phyloP scores from a whole-genome alignment of 495 filamentous ascomycete genomes.

The Podospora fimiseda region DNA sequence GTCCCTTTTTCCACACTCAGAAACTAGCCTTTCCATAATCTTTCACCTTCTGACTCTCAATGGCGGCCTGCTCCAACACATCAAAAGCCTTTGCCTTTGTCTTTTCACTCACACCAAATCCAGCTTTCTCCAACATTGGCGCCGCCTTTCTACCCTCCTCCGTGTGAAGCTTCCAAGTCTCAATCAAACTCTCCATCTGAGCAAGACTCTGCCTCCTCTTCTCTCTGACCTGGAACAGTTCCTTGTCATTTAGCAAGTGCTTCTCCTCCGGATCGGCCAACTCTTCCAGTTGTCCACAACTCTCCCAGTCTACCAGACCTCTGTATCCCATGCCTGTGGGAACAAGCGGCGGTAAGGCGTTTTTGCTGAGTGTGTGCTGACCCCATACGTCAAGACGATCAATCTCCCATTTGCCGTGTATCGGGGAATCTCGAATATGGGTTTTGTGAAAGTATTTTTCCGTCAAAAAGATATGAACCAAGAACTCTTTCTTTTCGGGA shows the following conservation, averaged over 20 bases:
- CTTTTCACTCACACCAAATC: background rate
- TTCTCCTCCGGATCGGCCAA: background rate
- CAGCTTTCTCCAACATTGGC: background rate
- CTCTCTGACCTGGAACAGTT: background rate
- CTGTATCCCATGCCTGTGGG: conserved; percentile 28
- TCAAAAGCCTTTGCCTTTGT: background rate
- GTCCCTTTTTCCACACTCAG: background rate
- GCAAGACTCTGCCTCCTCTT: background rate
- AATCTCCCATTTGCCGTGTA: conserved; percentile 39
- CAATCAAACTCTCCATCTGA: background rate
- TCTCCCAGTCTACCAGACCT: conserved; percentile 46
- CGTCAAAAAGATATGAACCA: conserved; percentile 31
- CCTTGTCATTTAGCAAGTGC: background rate
- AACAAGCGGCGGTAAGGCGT: conserved; percentile 29
- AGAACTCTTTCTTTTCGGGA: conserved; percentile 23
- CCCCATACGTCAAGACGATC: conserved; percentile 5
- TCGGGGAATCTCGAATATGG: conserved; percentile 29
- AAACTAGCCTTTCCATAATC: background rate
- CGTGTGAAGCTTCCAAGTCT: background rate
- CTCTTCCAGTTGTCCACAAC: conserved; percentile 27
- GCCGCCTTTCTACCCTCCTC: background rate
- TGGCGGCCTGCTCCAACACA: background rate
- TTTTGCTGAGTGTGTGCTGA: conserved; percentile 22
- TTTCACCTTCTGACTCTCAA: background rate
- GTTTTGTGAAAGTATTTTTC: conserved; percentile 31